Conservation (phyloP, 2,329 filamentous ascomycete genomes). For the Onygena corvina region DNA sequence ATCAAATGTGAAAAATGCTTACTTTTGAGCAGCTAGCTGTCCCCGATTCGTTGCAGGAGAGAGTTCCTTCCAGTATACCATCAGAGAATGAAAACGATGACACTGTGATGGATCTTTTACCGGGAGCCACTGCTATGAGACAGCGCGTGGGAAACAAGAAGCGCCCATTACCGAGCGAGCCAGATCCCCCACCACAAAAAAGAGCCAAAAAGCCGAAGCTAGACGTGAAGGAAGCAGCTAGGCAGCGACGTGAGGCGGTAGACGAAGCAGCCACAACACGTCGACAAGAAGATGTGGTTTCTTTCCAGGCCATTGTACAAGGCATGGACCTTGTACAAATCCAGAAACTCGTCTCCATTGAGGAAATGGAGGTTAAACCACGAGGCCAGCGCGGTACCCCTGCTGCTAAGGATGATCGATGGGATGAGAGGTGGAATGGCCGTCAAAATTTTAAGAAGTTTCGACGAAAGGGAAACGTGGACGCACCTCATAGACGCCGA, state of each 20-base stretch:
- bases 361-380: slow-evolving; percentile 55
- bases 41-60: slow-evolving; percentile 15
- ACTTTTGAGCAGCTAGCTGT: slow-evolving; percentile 6
- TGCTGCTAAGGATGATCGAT: slow-evolving; percentile 48
- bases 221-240: slow-evolving; percentile 56
- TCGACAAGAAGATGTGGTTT: slow-evolving; percentile 56
- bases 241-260: slow-evolving; percentile 41
- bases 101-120: slow-evolving; percentile 60
- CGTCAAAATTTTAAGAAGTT: slow-evolving; percentile 95
- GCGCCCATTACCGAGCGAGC: slow-evolving; percentile 24
- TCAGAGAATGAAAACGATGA: slow-evolving; percentile 36
- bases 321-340: slow-evolving; percentile 61
- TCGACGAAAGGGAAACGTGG: slow-evolving; percentile 25
- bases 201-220: slow-evolving; percentile 47
- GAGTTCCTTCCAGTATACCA: slow-evolving; percentile 18
- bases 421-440: slow-evolving; percentile 86
- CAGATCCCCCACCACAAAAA: slow-evolving; percentile 21
- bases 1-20: background rate
- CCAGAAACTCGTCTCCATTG: slow-evolving; percentile 60
- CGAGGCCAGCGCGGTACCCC: slow-evolving; percentile 21
- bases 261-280: slow-evolving; percentile 44
- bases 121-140: slow-evolving; percentile 66
- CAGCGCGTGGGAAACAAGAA: slow-evolving; percentile 55
- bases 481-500: slow-evolving; percentile 34
- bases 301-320: slow-evolving; percentile 44